Base-by-base conservation (phyloP, 1,139 yeast species). In the Lodderomyces theae region DNA sequence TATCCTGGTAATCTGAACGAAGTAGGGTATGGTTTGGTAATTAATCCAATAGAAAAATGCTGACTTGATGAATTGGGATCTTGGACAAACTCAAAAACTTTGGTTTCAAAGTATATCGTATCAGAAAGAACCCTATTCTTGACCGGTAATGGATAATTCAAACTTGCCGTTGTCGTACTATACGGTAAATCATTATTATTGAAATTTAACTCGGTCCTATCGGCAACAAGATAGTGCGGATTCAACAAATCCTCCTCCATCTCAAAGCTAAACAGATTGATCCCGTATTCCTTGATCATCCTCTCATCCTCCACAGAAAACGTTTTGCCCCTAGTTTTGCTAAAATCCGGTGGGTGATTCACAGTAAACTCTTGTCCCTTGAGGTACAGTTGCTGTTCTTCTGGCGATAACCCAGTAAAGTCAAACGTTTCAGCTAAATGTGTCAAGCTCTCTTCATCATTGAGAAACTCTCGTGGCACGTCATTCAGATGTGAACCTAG, bases 1-100 rank as follows among this genome's bases (percentile, higher is more conserved):
- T 77, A 76, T 0, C 97, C 97, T 0, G 98, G 98, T 29, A 89
- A 69, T 50, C 96, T 72, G 60, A 89, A 92, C 38, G 81, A 69
- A 13, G 58, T 49, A 1, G 98, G 97, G 57, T 89, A 89, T 1
- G 97, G 97, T 53, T 82, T 85, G 0, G 97, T 85, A 10, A 86
- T 79, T 24, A 90, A 67, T 0, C 98, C 98, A 34, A 92, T 74
- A 19, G 89, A 71, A 18, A 89, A 71, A 50, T 71, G 77, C 56
- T 70, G 65, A 24, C 53, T 62, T 11, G 57, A 37, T 7, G 46
- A 39, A 51, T 52, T 60, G 10, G 32, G 31, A 13, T 19, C 25
- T 13, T 35, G 36, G 38, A 49, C 59, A 42, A 67, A 72, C 45
- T 78, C 84, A 57, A 69, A 80, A 1, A 84, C 63, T 52, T 85